These are phyloP conservation scores for Lentinula sp. DNA, from an alignment of 768 basidiomycete genomes.

Conservation along the genomic window DNA sequence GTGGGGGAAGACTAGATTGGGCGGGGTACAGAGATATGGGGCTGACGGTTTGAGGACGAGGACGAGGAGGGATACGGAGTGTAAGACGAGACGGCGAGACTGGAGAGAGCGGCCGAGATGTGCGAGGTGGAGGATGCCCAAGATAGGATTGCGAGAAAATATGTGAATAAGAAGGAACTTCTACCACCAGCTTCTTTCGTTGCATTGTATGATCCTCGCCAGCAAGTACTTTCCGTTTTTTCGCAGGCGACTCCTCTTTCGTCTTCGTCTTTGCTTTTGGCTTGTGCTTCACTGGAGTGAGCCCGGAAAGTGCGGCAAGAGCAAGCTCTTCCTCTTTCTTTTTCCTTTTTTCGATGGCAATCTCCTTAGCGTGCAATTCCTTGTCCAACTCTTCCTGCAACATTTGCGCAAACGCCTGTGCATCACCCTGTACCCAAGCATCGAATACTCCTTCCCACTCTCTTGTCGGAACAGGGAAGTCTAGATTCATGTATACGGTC, in stretches of 20 bases:
- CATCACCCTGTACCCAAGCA: slow-evolving; percentile 84
- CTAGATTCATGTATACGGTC: slow-evolving; percentile 79
- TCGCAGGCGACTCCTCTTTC: background rate
- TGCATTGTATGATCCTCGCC: background rate
- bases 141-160: background rate
- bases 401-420: slow-evolving; percentile 67
- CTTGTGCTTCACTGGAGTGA: background rate
- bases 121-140: background rate
- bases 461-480: slow-evolving; percentile 77
- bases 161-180: background rate
- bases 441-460: slow-evolving; percentile 93
- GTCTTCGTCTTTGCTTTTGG: background rate
- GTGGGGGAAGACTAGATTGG: background rate
- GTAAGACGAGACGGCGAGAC: background rate
- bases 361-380: slow-evolving; percentile 48
- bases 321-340: slow-evolving; percentile 45
- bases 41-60: background rate
- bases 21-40: background rate
- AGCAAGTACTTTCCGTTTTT: background rate
- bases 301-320: slow-evolving; percentile 10
- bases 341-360: slow-evolving; percentile 48
- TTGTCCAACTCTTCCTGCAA: slow-evolving; percentile 53
- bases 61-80: background rate
- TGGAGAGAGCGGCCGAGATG: background rate
- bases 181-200: slow-evolving; percentile 3